phyloP scores from a whole-genome alignment of 129 eudicot species.

The Escallonia herrerae region DNA sequence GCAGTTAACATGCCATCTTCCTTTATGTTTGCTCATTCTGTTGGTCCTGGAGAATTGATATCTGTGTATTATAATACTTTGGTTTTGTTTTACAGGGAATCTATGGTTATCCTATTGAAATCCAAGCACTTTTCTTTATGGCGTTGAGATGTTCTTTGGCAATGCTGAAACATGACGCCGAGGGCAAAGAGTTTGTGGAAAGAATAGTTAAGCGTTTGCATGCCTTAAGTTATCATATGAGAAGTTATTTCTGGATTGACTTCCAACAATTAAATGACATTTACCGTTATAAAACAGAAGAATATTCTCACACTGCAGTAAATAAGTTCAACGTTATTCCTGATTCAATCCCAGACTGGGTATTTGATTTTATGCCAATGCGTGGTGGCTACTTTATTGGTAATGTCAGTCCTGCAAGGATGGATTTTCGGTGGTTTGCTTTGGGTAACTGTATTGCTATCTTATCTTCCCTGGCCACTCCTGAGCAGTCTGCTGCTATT shows the following conservation, averaged over 20 bases:
- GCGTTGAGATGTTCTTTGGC: slow-evolving; percentile 32
- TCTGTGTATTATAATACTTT: not conserved
- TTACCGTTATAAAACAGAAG: slow-evolving; percentile 34
- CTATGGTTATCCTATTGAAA: slow-evolving; percentile 33
- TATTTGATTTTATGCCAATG: slow-evolving; percentile 33
- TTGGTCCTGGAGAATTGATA: not conserved
- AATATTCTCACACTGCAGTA: slow-evolving; percentile 35
- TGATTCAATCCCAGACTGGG: slow-evolving; percentile 39
- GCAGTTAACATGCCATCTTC: not conserved
- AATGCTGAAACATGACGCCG: slow-evolving; percentile 29
- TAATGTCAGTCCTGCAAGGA: slow-evolving; percentile 42
- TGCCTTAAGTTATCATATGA: slow-evolving; percentile 35
- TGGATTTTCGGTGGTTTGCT: slow-evolving; percentile 57
- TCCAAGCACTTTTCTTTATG: slow-evolving; percentile 43
- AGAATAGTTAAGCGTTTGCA: slow-evolving; percentile 31
- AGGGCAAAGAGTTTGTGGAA: slow-evolving; percentile 34
- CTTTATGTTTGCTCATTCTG: not conserved
- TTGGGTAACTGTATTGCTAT: slow-evolving; percentile 49
- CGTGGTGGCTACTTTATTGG: slow-evolving; percentile 42
- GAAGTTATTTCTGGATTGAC: slow-evolving; percentile 38
- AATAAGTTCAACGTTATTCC: slow-evolving; percentile 37
- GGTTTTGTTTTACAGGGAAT: slow-evolving; percentile 15
- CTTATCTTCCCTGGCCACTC: slow-evolving; percentile 44
- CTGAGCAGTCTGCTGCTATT: slow-evolving; percentile 38
- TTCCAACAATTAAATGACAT: slow-evolving; percentile 36